Evolutionary conservation across 768 basidiomycete species (phyloP).

Genomic region (Fomitopsis serialis): DNA sequence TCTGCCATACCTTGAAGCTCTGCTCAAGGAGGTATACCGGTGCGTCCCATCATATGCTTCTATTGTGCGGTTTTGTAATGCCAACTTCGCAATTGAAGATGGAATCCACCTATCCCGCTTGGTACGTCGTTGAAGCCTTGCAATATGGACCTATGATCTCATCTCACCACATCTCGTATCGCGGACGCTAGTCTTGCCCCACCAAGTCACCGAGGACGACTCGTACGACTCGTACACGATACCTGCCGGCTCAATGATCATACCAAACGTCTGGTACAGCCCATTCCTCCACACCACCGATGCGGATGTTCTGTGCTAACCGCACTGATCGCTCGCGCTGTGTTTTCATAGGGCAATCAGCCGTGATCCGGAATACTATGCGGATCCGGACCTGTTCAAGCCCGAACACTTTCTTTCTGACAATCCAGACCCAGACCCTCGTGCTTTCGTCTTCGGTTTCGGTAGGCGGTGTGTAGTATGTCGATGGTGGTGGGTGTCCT

Average conservation of each 20-base stretch:
- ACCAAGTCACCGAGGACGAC: slow-evolving; percentile 5
- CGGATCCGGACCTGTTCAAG: too few relatives aligned
- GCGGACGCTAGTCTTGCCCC: neutral
- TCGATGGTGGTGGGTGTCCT: too few relatives aligned
- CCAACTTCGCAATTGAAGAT: neutral
- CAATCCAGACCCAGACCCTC: neutral
- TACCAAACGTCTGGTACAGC: slow-evolving; percentile 13
- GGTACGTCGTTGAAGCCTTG: neutral
- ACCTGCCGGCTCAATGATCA: slow-evolving; percentile 9
- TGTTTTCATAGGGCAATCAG: too few relatives aligned
- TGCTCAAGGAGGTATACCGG: slow-evolving; percentile 7
- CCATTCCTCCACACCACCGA: too few relatives aligned
- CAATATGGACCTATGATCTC: too few relatives aligned
- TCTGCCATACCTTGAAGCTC: slow-evolving; percentile 3
- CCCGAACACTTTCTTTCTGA: too few relatives aligned
- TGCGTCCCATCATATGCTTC: neutral
- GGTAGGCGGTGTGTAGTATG: too few relatives aligned
- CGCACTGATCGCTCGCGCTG: too few relatives aligned
- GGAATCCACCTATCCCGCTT: slow-evolving; percentile 5
- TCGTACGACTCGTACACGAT: slow-evolving; percentile 9
- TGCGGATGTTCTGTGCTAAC: too few relatives aligned
- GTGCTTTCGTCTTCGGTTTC: too few relatives aligned
- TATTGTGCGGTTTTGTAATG: too few relatives aligned
- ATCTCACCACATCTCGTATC: neutral
- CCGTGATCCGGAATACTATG: too few relatives aligned